These are phyloP conservation scores for Nannochloropsis granulata DNA, from an alignment of 108 stramenopile genomes.

Conservation along the genomic window DNA sequence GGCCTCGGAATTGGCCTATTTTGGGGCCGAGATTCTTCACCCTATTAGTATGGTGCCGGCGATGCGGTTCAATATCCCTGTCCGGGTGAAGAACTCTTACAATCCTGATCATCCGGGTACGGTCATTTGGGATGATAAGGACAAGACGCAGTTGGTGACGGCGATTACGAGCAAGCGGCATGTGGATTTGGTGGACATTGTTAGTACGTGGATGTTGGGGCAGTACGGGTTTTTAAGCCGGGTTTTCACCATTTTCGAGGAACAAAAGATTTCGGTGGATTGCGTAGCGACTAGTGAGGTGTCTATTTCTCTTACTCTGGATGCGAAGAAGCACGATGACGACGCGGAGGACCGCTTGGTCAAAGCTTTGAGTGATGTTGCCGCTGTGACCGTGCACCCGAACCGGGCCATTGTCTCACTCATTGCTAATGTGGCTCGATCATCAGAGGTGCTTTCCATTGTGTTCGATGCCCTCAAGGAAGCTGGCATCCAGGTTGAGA, in stretches of 20 bases:
- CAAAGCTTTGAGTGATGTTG: constrained; percentile 43
- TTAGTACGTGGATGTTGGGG: constrained; percentile 84
- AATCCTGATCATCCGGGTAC: constrained; percentile 76
- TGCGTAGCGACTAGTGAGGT: constrained; percentile 93
- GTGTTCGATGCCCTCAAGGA: constrained; percentile 69
- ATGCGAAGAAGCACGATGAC: constrained; percentile 28
- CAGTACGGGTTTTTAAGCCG: constrained; percentile 75
- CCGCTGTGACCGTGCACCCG: constrained; percentile 51
- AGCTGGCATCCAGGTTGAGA: constrained; percentile 51
- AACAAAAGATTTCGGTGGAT: constrained; percentile 92
- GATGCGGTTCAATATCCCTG: constrained; percentile 56
- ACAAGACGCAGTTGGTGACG: constrained; percentile 44
- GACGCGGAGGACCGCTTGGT: neutral
- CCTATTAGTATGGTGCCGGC: constrained; percentile 82
- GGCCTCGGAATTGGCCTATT: constrained; percentile 92
- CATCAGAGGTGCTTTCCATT: constrained; percentile 73
- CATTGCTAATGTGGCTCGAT: constrained; percentile 71
- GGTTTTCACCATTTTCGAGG: constrained; percentile 83
- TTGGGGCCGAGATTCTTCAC: constrained; percentile 79
- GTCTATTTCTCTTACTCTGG: constrained; percentile 86
- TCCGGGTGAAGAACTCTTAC: constrained; percentile 94
- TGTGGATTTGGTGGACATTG: constrained; percentile 73
- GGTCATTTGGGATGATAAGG: constrained; percentile 43
- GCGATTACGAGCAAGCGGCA: constrained; percentile 85
- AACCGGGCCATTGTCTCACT: constrained; percentile 68